Evolutionary conservation across 148 eudicot species (phyloP).

Genomic region (Persicaria tinctoria): DNA sequence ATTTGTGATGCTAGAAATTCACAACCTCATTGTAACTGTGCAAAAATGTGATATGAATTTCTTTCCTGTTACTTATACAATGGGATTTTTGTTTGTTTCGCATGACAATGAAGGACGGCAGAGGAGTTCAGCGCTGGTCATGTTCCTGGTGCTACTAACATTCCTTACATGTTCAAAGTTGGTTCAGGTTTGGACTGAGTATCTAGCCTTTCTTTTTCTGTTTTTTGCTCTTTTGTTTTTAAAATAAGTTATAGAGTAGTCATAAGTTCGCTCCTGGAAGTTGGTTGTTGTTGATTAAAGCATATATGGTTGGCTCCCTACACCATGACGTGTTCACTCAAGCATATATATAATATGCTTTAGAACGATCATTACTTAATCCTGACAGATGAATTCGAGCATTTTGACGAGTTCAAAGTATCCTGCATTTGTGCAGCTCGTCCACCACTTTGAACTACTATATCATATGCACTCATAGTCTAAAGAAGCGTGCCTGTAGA

Average conservation of each 20-base stretch:
- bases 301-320: no score
- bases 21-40: no score
- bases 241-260: background rate
- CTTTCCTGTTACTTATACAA: no score
- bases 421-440: no score
- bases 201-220: background rate
- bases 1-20: no score
- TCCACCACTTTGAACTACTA: background rate
- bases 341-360: no score
- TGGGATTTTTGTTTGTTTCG: no score
- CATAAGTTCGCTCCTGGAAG: background rate
- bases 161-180: conserved; percentile 53
- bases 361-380: background rate
- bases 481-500: background rate
- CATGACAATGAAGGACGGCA: conserved; percentile 37
- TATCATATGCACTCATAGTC: background rate
- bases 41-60: no score
- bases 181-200: conserved; percentile 46
- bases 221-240: background rate
- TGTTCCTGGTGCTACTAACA: conserved; percentile 58
- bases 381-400: background rate
- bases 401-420: background rate
- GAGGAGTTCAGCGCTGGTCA: conserved; percentile 74
- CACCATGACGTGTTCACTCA: no score
- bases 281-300: no score